Conservation (phyloP, 257 asterid genomes). For the Jacaranda copaia region DNA sequence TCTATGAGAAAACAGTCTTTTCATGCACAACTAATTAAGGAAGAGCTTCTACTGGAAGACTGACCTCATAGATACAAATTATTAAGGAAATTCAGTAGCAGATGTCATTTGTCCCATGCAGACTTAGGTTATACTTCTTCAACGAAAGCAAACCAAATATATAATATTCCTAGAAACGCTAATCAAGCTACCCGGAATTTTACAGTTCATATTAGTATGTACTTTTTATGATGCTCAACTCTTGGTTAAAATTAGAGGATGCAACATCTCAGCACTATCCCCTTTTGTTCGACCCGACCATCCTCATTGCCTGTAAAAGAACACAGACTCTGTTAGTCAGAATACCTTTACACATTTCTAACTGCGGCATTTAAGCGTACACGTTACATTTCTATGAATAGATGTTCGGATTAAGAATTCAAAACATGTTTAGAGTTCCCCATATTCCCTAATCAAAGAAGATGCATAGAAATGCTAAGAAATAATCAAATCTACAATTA, state of each 20-base stretch:
- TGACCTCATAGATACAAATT: conserved; percentile 17
- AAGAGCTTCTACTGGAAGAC: conserved; percentile 2
- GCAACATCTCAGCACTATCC: conserved; percentile 71
- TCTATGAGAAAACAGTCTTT: background rate
- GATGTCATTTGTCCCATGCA: conserved; percentile 24
- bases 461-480: background rate
- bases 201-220: conserved; percentile 39
- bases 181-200: conserved; percentile 31
- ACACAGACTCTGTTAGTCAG: background rate
- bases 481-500: background rate
- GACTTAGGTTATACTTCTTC: conserved; percentile 26
- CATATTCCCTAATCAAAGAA: background rate
- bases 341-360: background rate
- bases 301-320: conserved; percentile 70
- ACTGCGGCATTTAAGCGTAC: background rate
- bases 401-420: background rate
- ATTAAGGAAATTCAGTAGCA: conserved; percentile 24
- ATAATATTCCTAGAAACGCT: conserved; percentile 20
- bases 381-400: background rate
- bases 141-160: background rate
- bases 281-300: conserved; percentile 76
- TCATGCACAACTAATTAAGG: background rate
- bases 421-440: background rate
- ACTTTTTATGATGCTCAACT: conserved; percentile 31
- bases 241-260: conserved; percentile 51